phyloP scores from a whole-genome alignment of 2,329 filamentous ascomycete genomes.

The Curvularia spicifera region DNA sequence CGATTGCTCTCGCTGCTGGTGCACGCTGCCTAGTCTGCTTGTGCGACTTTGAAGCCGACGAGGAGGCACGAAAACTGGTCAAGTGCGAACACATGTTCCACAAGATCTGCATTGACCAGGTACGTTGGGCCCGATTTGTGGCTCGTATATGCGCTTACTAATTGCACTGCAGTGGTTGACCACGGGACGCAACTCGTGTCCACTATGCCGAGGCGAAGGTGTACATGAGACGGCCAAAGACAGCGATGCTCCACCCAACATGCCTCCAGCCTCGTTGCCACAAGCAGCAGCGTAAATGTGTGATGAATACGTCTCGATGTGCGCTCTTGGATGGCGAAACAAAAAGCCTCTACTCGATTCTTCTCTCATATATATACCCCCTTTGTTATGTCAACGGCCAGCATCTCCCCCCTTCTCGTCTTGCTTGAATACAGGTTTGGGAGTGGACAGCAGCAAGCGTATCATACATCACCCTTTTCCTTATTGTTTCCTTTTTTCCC shows the following conservation, averaged over 20 bases:
- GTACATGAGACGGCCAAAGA: constrained; percentile 57
- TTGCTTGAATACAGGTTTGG: constrained; percentile 5
- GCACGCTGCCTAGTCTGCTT: constrained; percentile 71
- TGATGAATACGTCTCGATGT: neutral
- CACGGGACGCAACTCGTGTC: constrained; percentile 69
- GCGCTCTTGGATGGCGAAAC: neutral
- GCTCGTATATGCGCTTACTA: constrained; percentile 11
- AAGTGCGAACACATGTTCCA: constrained; percentile 73
- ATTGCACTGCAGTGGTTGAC: constrained; percentile 65
- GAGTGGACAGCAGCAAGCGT: constrained; percentile 1
- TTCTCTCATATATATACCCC: neutral
- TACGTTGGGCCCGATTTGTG: constrained; percentile 46
- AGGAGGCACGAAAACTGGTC: constrained; percentile 65
- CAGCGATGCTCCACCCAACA: constrained; percentile 21
- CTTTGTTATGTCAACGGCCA: neutral
- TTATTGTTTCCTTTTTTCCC: neutral
- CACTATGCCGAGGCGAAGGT: constrained; percentile 65
- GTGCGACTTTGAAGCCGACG: constrained; percentile 67
- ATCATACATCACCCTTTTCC: neutral
- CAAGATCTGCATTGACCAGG: constrained; percentile 72
- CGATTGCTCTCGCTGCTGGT: constrained; percentile 40
- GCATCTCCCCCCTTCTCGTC: neutral
- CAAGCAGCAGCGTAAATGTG: constrained; percentile 17
- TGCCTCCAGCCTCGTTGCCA: constrained; percentile 11
- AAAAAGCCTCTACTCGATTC: neutral